A percentile compares a stretch with the other conserved stretches of the same genome.
These are phyloP conservation scores for Zelopaecilomyces penicillatus DNA, from an alignment of 2,329 filamentous ascomycete species.

Conservation along the genomic window DNA sequence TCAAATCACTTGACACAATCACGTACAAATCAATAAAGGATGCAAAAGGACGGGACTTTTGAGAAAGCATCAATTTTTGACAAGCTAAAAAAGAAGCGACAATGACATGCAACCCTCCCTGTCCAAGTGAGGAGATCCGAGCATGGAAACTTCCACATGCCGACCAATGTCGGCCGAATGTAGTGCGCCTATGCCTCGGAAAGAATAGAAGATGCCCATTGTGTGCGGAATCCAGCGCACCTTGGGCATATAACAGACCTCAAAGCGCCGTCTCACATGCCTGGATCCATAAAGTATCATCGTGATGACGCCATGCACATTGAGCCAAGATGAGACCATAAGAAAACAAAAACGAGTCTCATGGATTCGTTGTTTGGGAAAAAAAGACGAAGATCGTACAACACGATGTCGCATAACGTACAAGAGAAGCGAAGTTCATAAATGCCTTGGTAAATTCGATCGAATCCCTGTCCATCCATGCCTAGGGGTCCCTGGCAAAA, in stretches of 20 bases:
- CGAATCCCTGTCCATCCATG: background rate
- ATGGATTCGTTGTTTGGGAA: slow-evolving; percentile 1
- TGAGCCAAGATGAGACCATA: slow-evolving; percentile 4
- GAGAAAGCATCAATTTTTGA: too few species aligned
- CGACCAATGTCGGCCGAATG: too few species aligned
- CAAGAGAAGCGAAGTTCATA: slow-evolving; percentile 14
- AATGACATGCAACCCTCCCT: too few species aligned
- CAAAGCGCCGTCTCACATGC: slow-evolving; percentile 5
- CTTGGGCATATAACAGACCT: slow-evolving; percentile 5
- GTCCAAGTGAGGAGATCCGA: too few species aligned
- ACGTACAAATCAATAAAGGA: too few species aligned
- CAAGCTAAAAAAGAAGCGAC: too few species aligned
- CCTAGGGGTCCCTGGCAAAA: background rate
- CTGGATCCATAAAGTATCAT: slow-evolving; percentile 12
- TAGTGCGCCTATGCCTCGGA: background rate
- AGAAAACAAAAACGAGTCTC: slow-evolving; percentile 1
- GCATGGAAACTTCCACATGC: too few species aligned
- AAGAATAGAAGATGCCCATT: slow-evolving; percentile 7
- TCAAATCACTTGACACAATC: too few species aligned
- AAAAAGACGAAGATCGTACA: slow-evolving; percentile 7
- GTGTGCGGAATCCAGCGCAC: slow-evolving; percentile 10
- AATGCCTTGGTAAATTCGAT: slow-evolving; percentile 6
- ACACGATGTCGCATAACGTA: slow-evolving; percentile 14
- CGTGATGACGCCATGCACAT: slow-evolving; percentile 11
- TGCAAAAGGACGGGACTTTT: too few species aligned